These are phyloP conservation scores for Rutstroemia sp. DNA, from an alignment of 2,329 filamentous ascomycete species.

Conservation along the genomic window DNA sequence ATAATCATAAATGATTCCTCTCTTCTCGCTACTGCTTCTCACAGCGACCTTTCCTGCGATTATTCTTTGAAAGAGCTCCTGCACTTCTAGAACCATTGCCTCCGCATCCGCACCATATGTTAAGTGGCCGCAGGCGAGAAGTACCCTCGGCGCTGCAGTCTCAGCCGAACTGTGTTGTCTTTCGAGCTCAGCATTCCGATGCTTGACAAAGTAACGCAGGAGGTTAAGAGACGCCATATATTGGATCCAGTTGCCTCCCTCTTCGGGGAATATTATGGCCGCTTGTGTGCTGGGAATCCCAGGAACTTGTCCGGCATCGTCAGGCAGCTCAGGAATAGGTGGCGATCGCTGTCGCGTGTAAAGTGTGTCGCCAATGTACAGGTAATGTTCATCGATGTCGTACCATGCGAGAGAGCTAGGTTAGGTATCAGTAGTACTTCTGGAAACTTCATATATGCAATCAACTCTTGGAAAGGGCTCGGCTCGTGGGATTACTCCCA, in stretches of 20 bases:
- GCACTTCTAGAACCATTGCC: slow-evolving; percentile 30
- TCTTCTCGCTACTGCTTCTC: slow-evolving; percentile 21
- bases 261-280: slow-evolving; percentile 33
- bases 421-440: background rate
- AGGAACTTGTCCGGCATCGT: slow-evolving; percentile 12
- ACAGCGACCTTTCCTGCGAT: slow-evolving; percentile 31
- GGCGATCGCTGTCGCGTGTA: slow-evolving; percentile 31
- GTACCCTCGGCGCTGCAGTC: slow-evolving; percentile 16
- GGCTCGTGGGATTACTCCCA: too few species aligned
- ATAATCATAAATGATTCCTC: slow-evolving; percentile 30
- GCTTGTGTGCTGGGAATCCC: slow-evolving; percentile 16
- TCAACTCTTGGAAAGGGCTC: too few species aligned
- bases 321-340: slow-evolving; percentile 26
- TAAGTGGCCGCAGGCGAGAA: slow-evolving; percentile 32
- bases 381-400: slow-evolving; percentile 31
- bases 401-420: slow-evolving; percentile 3
- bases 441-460: background rate
- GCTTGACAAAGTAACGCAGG: slow-evolving; percentile 29
- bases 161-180: slow-evolving; percentile 19
- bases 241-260: slow-evolving; percentile 33
- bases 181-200: slow-evolving; percentile 27
- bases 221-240: slow-evolving; percentile 32
- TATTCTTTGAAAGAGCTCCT: slow-evolving; percentile 29
- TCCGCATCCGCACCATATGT: slow-evolving; percentile 32
- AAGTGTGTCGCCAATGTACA: slow-evolving; percentile 41